Percentiles rank a stretch among this genome's conserved stretches.
phyloP scores from a whole-genome alignment of 2,329 filamentous ascomycete species.

The Trichoderma sp. region DNA sequence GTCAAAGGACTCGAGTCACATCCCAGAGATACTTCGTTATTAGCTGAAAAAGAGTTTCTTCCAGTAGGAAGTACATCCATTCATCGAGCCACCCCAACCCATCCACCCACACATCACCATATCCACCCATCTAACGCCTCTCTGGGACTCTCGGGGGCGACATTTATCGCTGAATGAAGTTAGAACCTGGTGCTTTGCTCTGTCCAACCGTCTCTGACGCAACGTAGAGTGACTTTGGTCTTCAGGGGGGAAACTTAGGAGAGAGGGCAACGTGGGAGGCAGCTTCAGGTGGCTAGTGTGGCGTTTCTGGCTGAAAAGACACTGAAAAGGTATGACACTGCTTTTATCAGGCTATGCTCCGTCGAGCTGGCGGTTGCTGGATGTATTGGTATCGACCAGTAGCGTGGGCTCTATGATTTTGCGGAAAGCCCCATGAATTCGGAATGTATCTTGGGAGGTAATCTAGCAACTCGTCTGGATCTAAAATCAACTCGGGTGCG shows the following conservation, averaged over 20 bases:
- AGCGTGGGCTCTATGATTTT: background rate
- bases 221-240: background rate
- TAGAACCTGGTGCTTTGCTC: background rate
- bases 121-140: constrained; percentile 8
- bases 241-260: background rate
- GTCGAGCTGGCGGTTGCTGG: background rate
- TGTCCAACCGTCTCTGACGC: background rate
- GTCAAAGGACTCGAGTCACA: background rate
- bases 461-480: background rate
- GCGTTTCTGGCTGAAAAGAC: background rate
- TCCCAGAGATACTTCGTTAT: background rate
- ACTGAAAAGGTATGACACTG: background rate
- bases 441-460: background rate
- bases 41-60: constrained; percentile 14
- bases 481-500: background rate
- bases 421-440: background rate
- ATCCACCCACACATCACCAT: background rate
- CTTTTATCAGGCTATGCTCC: background rate
- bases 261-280: background rate
- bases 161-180: background rate
- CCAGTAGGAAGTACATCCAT: background rate
- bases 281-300: background rate
- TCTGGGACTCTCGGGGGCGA: background rate
- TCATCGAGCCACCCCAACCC: background rate
- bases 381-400: background rate